Evolutionary conservation across 169 alveolate species (phyloP).

Genomic region (Eimeria tenella): DNA sequence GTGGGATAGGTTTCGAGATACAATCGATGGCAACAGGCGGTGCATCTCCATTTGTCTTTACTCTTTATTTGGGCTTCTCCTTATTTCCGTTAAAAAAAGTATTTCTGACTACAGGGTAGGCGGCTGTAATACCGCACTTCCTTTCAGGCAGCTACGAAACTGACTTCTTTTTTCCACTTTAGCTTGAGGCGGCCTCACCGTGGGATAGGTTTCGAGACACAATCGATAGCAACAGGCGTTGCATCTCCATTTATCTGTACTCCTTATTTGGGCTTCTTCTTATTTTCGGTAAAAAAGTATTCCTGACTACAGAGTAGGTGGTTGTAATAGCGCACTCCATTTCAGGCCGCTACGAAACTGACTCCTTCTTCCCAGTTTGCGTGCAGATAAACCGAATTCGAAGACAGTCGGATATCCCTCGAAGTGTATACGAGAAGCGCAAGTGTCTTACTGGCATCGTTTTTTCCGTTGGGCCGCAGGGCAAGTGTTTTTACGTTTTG

Average conservation of each 20-base stretch:
- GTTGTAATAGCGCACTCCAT: no score
- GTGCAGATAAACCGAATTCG: constrained; percentile 48
- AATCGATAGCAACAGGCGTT: constrained; percentile 6
- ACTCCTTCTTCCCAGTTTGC: not conserved
- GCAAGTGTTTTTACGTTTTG: not conserved
- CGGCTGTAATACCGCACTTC: not conserved
- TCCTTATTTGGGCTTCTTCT: not conserved
- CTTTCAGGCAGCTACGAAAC: not conserved
- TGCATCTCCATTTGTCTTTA: constrained; percentile 26
- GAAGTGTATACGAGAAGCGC: constrained; percentile 1
- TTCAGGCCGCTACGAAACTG: no score
- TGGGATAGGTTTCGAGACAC: constrained; percentile 6
- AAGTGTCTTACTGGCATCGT: constrained; percentile 34
- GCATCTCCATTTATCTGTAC: constrained; percentile 10
- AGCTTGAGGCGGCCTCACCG: not conserved
- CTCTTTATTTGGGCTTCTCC: not conserved
- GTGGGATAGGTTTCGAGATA: not conserved
- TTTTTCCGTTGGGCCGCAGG: constrained; percentile 41
- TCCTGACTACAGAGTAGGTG: constrained; percentile 46
- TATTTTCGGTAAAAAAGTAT: not conserved
- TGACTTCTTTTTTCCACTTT: no score
- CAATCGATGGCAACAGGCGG: not conserved
- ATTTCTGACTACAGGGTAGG: constrained; percentile 51
- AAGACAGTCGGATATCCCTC: constrained; percentile 19
- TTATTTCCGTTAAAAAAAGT: not conserved